Conservation (phyloP, 2,329 filamentous ascomycete genomes). For the Colletotrichum eremochloae region DNA sequence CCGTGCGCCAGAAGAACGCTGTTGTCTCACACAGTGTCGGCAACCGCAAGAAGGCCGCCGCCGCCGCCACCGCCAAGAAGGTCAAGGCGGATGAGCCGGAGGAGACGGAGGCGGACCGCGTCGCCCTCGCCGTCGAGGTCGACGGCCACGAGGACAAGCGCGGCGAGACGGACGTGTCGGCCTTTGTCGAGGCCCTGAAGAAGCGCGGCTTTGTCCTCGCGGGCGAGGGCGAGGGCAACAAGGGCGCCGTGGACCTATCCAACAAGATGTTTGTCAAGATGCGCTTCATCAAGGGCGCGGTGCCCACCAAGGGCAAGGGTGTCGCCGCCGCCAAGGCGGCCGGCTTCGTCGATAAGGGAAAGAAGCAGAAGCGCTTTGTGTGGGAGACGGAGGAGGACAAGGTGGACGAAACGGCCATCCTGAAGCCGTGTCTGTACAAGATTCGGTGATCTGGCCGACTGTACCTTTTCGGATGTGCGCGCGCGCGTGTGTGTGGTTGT, state of each 20-base stretch:
- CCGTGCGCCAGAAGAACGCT: conserved; percentile 52
- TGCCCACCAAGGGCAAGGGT: conserved; percentile 82
- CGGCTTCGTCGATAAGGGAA: conserved; percentile 58
- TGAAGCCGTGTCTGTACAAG: conserved; percentile 98
- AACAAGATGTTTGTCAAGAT: conserved; percentile 99
- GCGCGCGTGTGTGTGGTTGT: background rate
- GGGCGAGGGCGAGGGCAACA: conserved; percentile 62
- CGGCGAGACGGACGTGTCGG: conserved; percentile 86
- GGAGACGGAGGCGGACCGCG: conserved; percentile 59
- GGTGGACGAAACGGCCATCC: conserved; percentile 72
- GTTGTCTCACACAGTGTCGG: conserved; percentile 79
- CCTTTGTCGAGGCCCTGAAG: conserved; percentile 86
- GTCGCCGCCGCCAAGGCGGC: conserved; percentile 71
- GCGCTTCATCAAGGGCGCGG: conserved; percentile 89
- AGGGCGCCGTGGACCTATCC: conserved; percentile 77
- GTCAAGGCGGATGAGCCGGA: conserved; percentile 56
- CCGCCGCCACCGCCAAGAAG: conserved; percentile 55
- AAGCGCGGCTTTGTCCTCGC: conserved; percentile 89
- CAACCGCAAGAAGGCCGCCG: conserved; percentile 68
- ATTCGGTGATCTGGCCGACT: conserved; percentile 68
- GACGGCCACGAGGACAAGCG: conserved; percentile 74
- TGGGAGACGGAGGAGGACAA: conserved; percentile 68
- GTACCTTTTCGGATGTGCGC: background rate
- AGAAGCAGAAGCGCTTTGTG: conserved; percentile 68
- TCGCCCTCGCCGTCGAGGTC: conserved; percentile 76